Evolutionary conservation across 768 basidiomycete genomes (phyloP).

Genomic region (Pleurotus tuber-regium): DNA sequence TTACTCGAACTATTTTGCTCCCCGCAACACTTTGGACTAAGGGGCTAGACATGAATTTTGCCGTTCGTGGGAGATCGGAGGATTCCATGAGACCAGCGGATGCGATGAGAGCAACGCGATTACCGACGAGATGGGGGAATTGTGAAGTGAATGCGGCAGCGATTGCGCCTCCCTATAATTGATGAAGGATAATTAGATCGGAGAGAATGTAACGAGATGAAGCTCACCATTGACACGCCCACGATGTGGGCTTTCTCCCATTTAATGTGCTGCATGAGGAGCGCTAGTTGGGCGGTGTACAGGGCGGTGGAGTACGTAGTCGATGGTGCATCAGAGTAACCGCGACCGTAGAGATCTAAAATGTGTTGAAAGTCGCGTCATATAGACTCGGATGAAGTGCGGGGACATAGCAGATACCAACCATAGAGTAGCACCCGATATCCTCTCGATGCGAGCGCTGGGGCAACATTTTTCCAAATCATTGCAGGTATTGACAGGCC

Average conservation of each 20-base stretch:
- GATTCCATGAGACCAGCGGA: constrained; percentile 72
- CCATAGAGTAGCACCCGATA: constrained; percentile 79
- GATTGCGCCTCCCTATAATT: constrained; percentile 71
- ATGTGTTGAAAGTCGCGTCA: too few species aligned
- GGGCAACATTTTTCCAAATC: constrained; percentile 76
- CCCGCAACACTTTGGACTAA: constrained; percentile 66
- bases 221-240: constrained; percentile 77
- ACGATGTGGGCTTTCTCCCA: constrained; percentile 68
- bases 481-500: constrained; percentile 76
- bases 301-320: constrained; percentile 63
- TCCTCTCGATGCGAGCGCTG: constrained; percentile 56
- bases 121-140: constrained; percentile 70
- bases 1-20: constrained; percentile 58
- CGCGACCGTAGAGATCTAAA: constrained; percentile 76
- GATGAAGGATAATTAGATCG: too few species aligned
- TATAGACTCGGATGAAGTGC: too few species aligned
- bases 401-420: too few species aligned
- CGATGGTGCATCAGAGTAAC: constrained; percentile 79
- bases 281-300: constrained; percentile 76
- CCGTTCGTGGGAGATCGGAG: constrained; percentile 65
- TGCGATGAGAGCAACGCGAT: constrained; percentile 64
- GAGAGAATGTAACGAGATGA: too few species aligned
- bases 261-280: constrained; percentile 74
- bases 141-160: constrained; percentile 67
- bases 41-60: constrained; percentile 77